phyloP scores from a whole-genome alignment of 2,329 filamentous ascomycete genomes.

The Calonectria pseudoreteaudii region DNA sequence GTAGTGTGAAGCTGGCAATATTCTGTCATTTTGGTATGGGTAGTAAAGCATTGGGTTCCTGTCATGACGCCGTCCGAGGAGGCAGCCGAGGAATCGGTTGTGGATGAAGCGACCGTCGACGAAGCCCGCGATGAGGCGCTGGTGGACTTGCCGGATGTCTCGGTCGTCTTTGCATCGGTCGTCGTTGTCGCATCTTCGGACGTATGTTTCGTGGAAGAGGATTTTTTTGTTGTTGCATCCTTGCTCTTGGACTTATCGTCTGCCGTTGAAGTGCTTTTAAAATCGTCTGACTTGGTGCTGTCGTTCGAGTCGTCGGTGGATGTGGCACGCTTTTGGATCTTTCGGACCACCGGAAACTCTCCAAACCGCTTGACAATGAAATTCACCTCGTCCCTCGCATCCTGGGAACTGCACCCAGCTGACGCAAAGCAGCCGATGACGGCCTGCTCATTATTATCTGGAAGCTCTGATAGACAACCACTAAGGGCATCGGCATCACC shows the following conservation, averaged over 20 bases:
- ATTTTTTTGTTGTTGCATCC: neutral
- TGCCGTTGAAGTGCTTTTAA: neutral
- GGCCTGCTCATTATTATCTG: neutral
- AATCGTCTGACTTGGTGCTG: neutral
- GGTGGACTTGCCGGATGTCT: neutral
- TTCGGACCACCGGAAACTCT: neutral
- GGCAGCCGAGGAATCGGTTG: neutral
- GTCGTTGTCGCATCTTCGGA: neutral
- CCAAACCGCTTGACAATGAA: neutral
- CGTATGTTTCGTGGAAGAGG: neutral
- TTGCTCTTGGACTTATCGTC: neutral
- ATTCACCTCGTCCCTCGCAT: constrained; percentile 1
- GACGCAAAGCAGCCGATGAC: neutral
- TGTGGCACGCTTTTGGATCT: neutral
- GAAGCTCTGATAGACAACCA: neutral
- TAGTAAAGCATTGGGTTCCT: constrained; percentile 8
- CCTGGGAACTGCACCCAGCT: neutral
- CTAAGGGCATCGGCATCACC: neutral
- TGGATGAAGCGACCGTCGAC: neutral
- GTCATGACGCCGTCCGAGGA: constrained; percentile 2
- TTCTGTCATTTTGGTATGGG: neutral
- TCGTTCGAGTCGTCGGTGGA: neutral
- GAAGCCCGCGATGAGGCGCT: neutral
- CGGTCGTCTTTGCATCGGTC: neutral
- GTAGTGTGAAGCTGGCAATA: constrained; percentile 6